phyloP scores from a whole-genome alignment of 805 yeast genomes.

The Candida sphagnicola region DNA sequence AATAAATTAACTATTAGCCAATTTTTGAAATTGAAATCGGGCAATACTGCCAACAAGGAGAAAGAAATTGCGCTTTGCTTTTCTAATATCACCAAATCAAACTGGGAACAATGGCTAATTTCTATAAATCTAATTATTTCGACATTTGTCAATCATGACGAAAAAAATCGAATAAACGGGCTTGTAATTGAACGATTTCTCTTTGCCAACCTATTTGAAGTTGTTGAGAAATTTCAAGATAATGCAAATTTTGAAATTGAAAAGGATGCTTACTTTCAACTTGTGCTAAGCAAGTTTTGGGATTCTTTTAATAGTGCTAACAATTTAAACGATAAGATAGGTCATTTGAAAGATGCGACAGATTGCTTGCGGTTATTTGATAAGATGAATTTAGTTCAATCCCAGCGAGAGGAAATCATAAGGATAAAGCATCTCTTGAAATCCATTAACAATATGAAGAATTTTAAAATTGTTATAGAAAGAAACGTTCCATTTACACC shows the following conservation, averaged over 20 bases:
- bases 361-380: conserved; percentile 27
- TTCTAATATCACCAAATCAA: conserved; percentile 17
- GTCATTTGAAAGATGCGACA: conserved; percentile 21
- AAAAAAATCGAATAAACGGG: conserved; percentile 12
- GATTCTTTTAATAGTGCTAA: conserved; percentile 25
- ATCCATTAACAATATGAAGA: conserved; percentile 31
- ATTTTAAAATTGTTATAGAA: conserved; percentile 29
- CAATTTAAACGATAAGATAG: conserved; percentile 29
- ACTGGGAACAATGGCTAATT: conserved; percentile 16
- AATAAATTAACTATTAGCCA: conserved; percentile 29
- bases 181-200: conserved; percentile 27
- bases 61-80: conserved; percentile 25
- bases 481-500: conserved; percentile 38
- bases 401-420: conserved; percentile 9
- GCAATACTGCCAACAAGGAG: conserved; percentile 11
- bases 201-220: conserved; percentile 22
- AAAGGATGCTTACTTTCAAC: conserved; percentile 11
- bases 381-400: conserved; percentile 2
- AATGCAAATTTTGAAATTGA: conserved; percentile 8
- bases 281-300: conserved; percentile 29
- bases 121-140: conserved; percentile 18
- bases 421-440: conserved; percentile 32
- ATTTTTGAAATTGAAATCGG: conserved; percentile 22
- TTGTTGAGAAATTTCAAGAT: conserved; percentile 13
- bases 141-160: conserved; percentile 14